These are phyloP conservation scores for Goffeauzyma gilvescens DNA, from an alignment of 768 basidiomycete species.

Conservation along the genomic window DNA sequence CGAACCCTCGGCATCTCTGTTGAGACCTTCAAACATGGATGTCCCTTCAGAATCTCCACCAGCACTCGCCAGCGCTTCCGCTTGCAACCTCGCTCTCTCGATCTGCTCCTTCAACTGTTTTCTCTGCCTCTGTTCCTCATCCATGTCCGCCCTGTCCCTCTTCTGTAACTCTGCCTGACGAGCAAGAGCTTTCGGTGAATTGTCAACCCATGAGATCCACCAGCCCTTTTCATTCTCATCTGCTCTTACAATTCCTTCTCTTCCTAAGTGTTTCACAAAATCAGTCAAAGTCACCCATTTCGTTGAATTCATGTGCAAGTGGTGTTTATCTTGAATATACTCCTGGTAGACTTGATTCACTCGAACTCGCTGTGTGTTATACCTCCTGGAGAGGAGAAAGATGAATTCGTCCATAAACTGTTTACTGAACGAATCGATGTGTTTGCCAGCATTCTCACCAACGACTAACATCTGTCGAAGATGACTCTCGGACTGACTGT, in stretches of 20 bases:
- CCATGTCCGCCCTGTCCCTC: constrained; percentile 75
- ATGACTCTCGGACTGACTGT: constrained; percentile 49
- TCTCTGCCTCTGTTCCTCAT: constrained; percentile 87
- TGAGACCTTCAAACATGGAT: too few relatives aligned
- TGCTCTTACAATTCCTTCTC: constrained; percentile 66
- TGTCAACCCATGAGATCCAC: constrained; percentile 96
- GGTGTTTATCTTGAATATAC: constrained; percentile 79
- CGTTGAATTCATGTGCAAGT: constrained; percentile 96
- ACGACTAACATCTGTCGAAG: constrained; percentile 93
- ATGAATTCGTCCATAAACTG: constrained; percentile 87
- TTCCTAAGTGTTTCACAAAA: constrained; percentile 74
- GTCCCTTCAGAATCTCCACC: too few relatives aligned
- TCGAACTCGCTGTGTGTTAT: constrained; percentile 76
- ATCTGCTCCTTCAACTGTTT: constrained; percentile 81
- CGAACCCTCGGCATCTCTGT: too few relatives aligned
- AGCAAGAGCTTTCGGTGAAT: constrained; percentile 76
- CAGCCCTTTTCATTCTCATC: constrained; percentile 98
- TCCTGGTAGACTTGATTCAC: constrained; percentile 96
- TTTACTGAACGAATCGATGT: constrained; percentile 73
- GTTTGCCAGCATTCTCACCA: constrained; percentile 76
- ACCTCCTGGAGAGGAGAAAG: constrained; percentile 67
- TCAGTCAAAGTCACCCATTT: constrained; percentile 97
- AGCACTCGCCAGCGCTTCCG: constrained; percentile 8
- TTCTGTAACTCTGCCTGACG: constrained; percentile 49
- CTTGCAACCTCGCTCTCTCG: constrained; percentile 46